Percentiles rank a stretch among this genome's conserved stretches.
phyloP scores from a whole-genome alignment of 768 basidiomycete species.

The Cubamyces sp. region DNA sequence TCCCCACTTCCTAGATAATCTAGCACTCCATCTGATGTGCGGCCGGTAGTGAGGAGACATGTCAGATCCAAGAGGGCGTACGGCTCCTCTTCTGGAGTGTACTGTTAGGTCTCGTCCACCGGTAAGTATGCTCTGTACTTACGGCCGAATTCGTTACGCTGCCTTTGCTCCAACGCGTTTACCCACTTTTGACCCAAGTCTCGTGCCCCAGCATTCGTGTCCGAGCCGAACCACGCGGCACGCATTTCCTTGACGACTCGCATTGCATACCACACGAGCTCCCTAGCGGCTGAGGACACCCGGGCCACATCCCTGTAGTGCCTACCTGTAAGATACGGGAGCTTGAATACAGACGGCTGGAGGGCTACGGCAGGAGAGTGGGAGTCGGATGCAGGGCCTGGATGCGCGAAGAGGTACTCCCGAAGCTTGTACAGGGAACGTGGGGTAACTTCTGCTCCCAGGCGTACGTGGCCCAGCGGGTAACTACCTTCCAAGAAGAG shows the following conservation, averaged over 20 bases:
- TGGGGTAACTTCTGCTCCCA: constrained; percentile 38
- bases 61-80: constrained; percentile 75
- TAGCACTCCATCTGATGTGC: constrained; percentile 66
- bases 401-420: constrained; percentile 50
- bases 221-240: constrained; percentile 72
- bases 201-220: constrained; percentile 65
- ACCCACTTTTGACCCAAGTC: constrained; percentile 78
- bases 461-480: constrained; percentile 58
- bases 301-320: constrained; percentile 70
- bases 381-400: constrained; percentile 40
- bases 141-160: constrained; percentile 71
- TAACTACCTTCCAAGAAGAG: constrained; percentile 79
- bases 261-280: constrained; percentile 72
- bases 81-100: constrained; percentile 55
- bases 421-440: constrained; percentile 51
- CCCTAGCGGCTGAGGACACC: constrained; percentile 68
- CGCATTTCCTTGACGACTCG: constrained; percentile 76
- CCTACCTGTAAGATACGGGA: constrained; percentile 61
- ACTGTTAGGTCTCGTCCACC: constrained; percentile 13
- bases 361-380: constrained; percentile 38
- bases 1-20: constrained; percentile 82
- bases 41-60: constrained; percentile 68
- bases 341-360: constrained; percentile 49
- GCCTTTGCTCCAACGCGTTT: constrained; percentile 61
- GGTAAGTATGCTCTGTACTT: constrained; percentile 18